Evolutionary conservation across 306 rosid genomes (phyloP), one percentile per base, ranked within the genome.

Genomic region (Castanea crenata): DNA sequence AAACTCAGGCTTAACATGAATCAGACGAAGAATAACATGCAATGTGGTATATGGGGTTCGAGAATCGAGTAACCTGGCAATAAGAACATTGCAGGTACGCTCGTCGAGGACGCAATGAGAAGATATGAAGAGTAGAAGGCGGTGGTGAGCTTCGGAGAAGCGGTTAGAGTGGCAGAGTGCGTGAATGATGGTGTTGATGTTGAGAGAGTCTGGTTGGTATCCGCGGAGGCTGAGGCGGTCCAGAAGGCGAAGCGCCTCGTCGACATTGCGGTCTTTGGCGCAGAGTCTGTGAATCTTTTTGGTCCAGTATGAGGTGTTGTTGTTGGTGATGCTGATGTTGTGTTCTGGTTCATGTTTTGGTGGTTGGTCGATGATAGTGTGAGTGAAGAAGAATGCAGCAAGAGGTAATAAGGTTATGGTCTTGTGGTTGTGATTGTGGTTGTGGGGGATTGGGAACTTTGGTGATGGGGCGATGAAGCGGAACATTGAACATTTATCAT

Each of bases 81-180:
- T 32, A 32, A 32, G 34, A 32, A 94, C 87, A 67, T 94, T 92
- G 86, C 92, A 94, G 51, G 94, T 85, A 14, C 93, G 94, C 87
- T 92, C 90, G 68, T 94, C 97, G 1, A 94, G 97, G 67, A 91
- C 67, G 27, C 85, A 82, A 57, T 77, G 68, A 3, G 94, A 86
- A 64, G 87, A 32, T 23, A 88, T 75, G 65, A 82, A 87, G 75
- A 91, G 89, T 21, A 76, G 71, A 73, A 94, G 82, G 20, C 92
- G 90, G 18, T 81, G 87, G 73, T 89, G 93, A 68, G 98, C 97
- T 84, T 92, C 97, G 29, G 27, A 44, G 86, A 89, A 94, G 32
- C 94, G 94, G 52, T 32, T 64, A 71, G 97, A 73, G 80, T 91
- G 90, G 31, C 97, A 94, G 5, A 94, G 97, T 5, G 86, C 83